Evolutionary conservation across 176 grass and related monocot species (phyloP), one percentile per base, ranked within the genome.

Genomic region (Aegilops bicornis): DNA sequence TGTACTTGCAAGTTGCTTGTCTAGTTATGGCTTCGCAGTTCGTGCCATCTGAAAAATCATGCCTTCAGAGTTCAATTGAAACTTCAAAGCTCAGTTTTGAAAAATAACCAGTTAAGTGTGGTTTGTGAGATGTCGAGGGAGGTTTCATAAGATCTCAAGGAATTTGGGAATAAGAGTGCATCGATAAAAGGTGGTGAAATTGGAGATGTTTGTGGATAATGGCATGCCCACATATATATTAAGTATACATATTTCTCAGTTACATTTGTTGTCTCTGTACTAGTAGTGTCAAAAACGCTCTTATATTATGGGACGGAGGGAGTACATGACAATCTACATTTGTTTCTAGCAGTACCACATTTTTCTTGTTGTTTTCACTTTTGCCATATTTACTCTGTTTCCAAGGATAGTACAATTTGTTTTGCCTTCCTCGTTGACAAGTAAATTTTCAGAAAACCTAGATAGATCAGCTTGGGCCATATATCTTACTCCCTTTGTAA

Each of bases 221-320:
- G 45, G 9, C 43, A 33, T 42, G 16, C 6, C 11, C 19, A 24
- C 58, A 25, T 40, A 7, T 79, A 42, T 50, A 50, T 71, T 17
- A 84, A 72, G 68, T 70, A 2, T 79, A 31, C 37, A 81, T 69
- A 8, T 64, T 85, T 74, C 10, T 47, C 39, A 17, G 50, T 62
- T 22, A 22, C 65, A 6, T 12, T 39, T 80, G 59, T 68, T 81
- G 50, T 12, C 22, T 63, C 27, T 67, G 47, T 59, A 72, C 5
- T 77, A 76, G 10, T 36, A 36, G 35, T 36, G 35, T 36, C 6
- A 36, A 36, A 35, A 36, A 36, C 35, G 35, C 35, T 7, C 35
- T 36, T 36, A 36, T 36, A 36, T 36, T 36, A 36, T 36, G 35
- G 35, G 35, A 36, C 35, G 35, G 7, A 36, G 35, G 33, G 35